Evolutionary conservation across 257 asterid species (phyloP), one percentile per base, ranked within the genome.

Genomic region (Capsicum chinense): DNA sequence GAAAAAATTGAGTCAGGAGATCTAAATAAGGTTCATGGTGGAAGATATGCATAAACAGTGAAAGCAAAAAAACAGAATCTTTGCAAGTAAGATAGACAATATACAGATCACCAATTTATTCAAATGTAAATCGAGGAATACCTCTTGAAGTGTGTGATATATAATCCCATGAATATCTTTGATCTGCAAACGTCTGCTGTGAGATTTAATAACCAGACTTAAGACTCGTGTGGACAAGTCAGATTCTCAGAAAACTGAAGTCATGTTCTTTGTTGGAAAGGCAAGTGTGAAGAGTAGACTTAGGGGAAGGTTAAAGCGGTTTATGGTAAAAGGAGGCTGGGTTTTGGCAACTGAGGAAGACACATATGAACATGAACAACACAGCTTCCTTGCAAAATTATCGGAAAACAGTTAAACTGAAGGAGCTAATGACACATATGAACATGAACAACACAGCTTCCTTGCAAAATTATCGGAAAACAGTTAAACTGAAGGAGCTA

Each of bases 11-110:
- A 70, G 47, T 76, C 81, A 26, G 67, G 63, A 74, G 50, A 58
- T 56, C 54, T 56, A 82, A 83, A 74, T 69, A 92, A 87, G 90
- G 13, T 90, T 70, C 79, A 68, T 37, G 76, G 15, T 37, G 21
- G 52, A 37, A 68, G 76, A 68, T 37, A 9, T 68, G 52, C 76
- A 37, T 37, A 37, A 33, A 68, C 7, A 68, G 52, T 19, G 21
- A 21, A 68, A 37, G 52, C 21, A 68, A 67, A 14, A 35, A 37
- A 4, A 12, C 3, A 68, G 17, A 37, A 14, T 35, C 52, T 35
- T 37, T 15, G 52, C 76, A 37, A 6, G 21, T 37, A 42, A 33
- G 48, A 66, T 64, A 26, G 71, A 33, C 17, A 33, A 33, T 17
- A 64, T 12, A 64, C 71, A 11, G 5, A 26, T 26, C 15, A 64